Base-by-base conservation (phyloP, 495 filamentous ascomycete species). In the Barbatosphaeria neglecta region DNA sequence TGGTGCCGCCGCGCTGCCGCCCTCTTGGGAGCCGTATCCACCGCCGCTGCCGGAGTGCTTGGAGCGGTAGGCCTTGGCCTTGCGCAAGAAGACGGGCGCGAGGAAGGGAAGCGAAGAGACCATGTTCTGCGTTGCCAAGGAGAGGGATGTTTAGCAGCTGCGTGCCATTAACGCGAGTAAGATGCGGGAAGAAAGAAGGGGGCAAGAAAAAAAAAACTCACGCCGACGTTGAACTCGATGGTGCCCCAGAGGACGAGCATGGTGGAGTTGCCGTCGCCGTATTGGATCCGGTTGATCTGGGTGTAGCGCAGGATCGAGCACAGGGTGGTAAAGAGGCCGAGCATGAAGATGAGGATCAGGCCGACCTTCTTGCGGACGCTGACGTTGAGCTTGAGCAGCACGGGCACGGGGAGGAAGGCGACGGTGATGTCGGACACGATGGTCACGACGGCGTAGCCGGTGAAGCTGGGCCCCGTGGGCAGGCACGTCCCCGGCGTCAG, bases 221-320 rank as follows among this genome's bases (percentile, higher is more conserved):
- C 57, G 24, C 76, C 76, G 41, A 77, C 63, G 51, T 78, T 78
- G 54, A 80, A 70, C 50, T 78, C 75, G 42, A 80, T 76, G 5
- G 71, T 71, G 1, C 75, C 75, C 74, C 72, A 78, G 1, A 79
- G 53, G 6, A 80, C 68, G 11, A 80, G 63, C 68, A 77, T 70
- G 2, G 76, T 78, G 5, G 73, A 74, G 51, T 79, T 76, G 18
- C 74, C 76, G 22, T 74, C 71, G 19, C 56, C 59, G 19, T 65
- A 66, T 17, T 72, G 66, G 43, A 80, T 74, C 0, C 63, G 58
- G 49, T 67, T 57, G 49, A 80, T 79, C 49, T 79, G 74, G 1
- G 70, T 58, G 44, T 78, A 66, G 9, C 76, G 67, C 46, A 80
- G 49, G 27, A 78, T 60, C 1, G 75, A 78, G 51, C 75, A 78